Evolutionary conservation across 495 filamentous ascomycete genomes (phyloP).

Genomic region (Echria macrotheca): DNA sequence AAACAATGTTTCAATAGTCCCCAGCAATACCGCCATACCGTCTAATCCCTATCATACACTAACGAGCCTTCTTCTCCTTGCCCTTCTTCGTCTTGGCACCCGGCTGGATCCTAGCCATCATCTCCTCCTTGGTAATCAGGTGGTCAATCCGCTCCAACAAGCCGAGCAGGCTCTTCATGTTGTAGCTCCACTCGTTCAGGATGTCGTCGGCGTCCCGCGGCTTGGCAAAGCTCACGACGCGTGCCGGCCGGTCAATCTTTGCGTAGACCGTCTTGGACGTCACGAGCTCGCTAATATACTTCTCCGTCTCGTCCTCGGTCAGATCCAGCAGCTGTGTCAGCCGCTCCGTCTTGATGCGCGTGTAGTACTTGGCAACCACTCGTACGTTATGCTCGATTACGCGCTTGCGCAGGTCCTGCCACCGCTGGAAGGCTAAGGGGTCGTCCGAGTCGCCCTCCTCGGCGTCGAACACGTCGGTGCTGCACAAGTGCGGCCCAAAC

Average conservation of each 20-base stretch:
- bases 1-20: no score
- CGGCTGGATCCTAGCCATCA: conserved; percentile 95
- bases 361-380: conserved; percentile 97
- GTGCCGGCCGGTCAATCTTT: conserved; percentile 91
- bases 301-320: conserved; percentile 91
- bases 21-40: no score
- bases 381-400: conserved; percentile 99
- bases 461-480: conserved; percentile 81
- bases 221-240: conserved; percentile 88
- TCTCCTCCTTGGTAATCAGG: conserved; percentile 99
- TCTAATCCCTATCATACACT: neutral
- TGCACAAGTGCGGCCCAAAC: conserved; percentile 83
- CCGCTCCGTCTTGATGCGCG: conserved; percentile 85
- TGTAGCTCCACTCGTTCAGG: conserved; percentile 96
- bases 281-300: conserved; percentile 92
- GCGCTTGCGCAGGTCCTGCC: conserved; percentile 91
- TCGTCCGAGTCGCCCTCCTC: conserved; percentile 57
- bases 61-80: conserved; percentile 27
- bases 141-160: conserved; percentile 93
- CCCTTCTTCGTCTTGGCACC: conserved; percentile 36
- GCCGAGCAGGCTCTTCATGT: conserved; percentile 95
- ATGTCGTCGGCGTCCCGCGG: conserved; percentile 94
- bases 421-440: conserved; percentile 72
- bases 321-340: conserved; percentile 86
- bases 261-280: conserved; percentile 95